Percentiles rank a stretch among this genome's conserved stretches.
Evolutionary conservation across 805 yeast species (phyloP).

Genomic region (Kluyveromyces wickerhamii): DNA sequence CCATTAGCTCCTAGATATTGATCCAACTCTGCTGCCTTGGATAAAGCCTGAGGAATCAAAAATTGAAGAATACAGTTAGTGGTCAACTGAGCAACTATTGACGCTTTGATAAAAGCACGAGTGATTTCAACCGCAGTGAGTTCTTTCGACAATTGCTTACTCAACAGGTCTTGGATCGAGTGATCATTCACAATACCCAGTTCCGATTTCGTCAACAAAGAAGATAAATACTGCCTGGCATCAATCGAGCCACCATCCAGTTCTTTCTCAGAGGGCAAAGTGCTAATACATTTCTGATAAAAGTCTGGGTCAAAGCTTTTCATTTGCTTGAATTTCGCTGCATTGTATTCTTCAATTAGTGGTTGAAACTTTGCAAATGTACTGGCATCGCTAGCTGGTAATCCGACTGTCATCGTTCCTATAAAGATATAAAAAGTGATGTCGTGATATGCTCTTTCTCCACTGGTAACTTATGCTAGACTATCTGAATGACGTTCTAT

Average conservation of each 20-base stretch:
- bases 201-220: slow-evolving; percentile 28
- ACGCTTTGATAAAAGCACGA: slow-evolving; percentile 57
- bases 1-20: slow-evolving; percentile 41
- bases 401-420: background rate
- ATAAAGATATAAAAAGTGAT: background rate
- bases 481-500: too few species aligned
- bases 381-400: background rate
- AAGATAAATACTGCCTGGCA: slow-evolving; percentile 13
- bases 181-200: slow-evolving; percentile 36
- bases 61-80: slow-evolving; percentile 55
- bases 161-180: slow-evolving; percentile 34
- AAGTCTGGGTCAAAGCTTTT: slow-evolving; percentile 16
- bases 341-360: slow-evolving; percentile 16
- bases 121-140: slow-evolving; percentile 44
- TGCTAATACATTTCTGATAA: slow-evolving; percentile 12
- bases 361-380: slow-evolving; percentile 13
- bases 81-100: slow-evolving; percentile 56
- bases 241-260: slow-evolving; percentile 19
- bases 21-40: slow-evolving; percentile 50
- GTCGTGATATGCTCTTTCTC: too few species aligned
- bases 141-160: slow-evolving; percentile 38
- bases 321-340: slow-evolving; percentile 16
- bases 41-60: slow-evolving; percentile 52
- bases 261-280: slow-evolving; percentile 14
- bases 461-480: too few species aligned